Conservation (phyloP, 495 filamentous ascomycete species). For the Trichoderma parareesei region DNA sequence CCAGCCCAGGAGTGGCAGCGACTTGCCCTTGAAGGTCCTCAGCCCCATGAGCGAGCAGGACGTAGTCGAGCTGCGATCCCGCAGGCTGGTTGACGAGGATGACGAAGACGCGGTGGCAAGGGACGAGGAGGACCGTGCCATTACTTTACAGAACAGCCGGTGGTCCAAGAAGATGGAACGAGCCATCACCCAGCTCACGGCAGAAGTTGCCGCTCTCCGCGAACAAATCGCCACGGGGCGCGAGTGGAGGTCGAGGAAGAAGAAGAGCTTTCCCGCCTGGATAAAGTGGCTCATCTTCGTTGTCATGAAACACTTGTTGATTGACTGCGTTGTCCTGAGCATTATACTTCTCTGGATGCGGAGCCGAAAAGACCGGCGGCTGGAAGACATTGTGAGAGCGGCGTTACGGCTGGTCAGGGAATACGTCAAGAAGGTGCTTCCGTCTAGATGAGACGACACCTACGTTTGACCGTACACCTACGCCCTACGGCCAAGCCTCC, state of each 20-base stretch:
- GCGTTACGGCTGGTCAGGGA: slow-evolving; percentile 55
- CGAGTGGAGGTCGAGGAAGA: slow-evolving; percentile 44
- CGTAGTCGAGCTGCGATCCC: slow-evolving; percentile 47
- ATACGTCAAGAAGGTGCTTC: slow-evolving; percentile 47
- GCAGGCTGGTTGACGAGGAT: slow-evolving; percentile 28
- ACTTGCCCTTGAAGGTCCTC: slow-evolving; percentile 56
- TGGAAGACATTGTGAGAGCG: slow-evolving; percentile 67
- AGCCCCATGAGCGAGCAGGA: slow-evolving; percentile 77
- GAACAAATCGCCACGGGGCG: slow-evolving; percentile 75
- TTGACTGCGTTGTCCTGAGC: slow-evolving; percentile 62
- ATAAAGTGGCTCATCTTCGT: slow-evolving; percentile 61
- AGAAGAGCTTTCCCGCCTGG: slow-evolving; percentile 59
- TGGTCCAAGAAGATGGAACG: slow-evolving; percentile 82
- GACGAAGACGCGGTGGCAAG: slow-evolving; percentile 22
- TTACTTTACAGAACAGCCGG: slow-evolving; percentile 37
- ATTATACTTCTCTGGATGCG: slow-evolving; percentile 73
- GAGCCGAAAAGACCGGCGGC: slow-evolving; percentile 60
- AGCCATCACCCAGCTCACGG: slow-evolving; percentile 80
- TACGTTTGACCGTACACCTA: background rate
- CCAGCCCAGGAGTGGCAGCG: slow-evolving; percentile 36
- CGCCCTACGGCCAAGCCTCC: background rate
- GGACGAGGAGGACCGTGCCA: slow-evolving; percentile 28
- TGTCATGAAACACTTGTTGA: slow-evolving; percentile 60
- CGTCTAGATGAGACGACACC: slow-evolving; percentile 34
- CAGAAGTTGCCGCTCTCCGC: slow-evolving; percentile 86